phyloP scores from a whole-genome alignment of 208 protist genomes.

The Leptomonas pyrrhocoris region DNA sequence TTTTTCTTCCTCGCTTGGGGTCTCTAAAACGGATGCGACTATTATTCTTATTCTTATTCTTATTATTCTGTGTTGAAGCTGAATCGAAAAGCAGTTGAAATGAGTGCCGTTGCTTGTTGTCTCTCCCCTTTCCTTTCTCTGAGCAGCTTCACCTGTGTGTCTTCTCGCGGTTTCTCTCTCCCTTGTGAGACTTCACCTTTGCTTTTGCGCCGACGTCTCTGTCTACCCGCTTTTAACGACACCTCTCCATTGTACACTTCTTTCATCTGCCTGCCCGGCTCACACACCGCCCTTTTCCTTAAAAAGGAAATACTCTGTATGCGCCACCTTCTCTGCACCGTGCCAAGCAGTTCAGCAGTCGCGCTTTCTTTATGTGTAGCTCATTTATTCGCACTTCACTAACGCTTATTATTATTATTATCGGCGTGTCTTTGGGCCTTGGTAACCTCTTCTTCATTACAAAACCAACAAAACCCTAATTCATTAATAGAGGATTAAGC shows the following conservation, averaged over 20 bases:
- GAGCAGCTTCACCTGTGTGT: too few relatives aligned
- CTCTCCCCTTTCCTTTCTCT: not conserved
- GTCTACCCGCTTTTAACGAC: too few relatives aligned
- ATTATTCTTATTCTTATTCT: too few relatives aligned
- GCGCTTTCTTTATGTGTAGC: too few relatives aligned
- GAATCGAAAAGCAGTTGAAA: too few relatives aligned
- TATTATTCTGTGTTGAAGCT: too few relatives aligned
- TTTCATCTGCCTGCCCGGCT: not conserved
- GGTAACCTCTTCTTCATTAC: not conserved
- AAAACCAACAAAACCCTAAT: not conserved
- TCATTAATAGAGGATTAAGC: not conserved
- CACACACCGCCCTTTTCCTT: too few relatives aligned
- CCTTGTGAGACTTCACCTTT: not conserved
- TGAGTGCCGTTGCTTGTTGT: not conserved
- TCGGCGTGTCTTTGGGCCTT: too few relatives aligned
- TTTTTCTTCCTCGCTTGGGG: too few relatives aligned
- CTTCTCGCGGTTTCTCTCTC: not conserved
- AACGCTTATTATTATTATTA: not conserved
- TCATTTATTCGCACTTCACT: not conserved
- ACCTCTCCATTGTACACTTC: conserved; percentile 3
- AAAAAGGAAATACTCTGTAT: too few relatives aligned
- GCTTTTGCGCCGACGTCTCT: not conserved
- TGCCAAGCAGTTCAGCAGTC: too few relatives aligned
- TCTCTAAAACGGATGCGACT: too few relatives aligned
- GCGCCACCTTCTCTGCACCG: not conserved